Evolutionary conservation across 2,329 filamentous ascomycete species (phyloP).

Genomic region (Neoascochyta sp.): DNA sequence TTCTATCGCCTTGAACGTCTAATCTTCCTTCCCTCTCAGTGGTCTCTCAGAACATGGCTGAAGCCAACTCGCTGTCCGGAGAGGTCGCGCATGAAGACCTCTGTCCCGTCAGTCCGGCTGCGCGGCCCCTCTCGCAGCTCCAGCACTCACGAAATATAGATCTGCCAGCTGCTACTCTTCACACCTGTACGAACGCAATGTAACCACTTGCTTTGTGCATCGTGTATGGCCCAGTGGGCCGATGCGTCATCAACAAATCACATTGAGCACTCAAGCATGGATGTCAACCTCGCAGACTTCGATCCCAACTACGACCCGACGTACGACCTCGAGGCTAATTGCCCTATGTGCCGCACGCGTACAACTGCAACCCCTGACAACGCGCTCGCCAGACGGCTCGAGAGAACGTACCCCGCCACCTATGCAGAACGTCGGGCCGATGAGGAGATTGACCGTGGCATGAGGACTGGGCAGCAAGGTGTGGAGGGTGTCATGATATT

Average conservation of each 20-base stretch:
- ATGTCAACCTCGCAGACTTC: constrained; percentile 41
- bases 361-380: constrained; percentile 36
- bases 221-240: constrained; percentile 48
- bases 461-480: constrained; percentile 18
- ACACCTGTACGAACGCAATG: constrained; percentile 44
- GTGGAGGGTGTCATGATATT: constrained; percentile 44
- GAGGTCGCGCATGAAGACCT: constrained; percentile 41
- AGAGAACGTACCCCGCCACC: constrained; percentile 33
- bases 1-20: no score
- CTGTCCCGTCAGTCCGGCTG: constrained; percentile 32
- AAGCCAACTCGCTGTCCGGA: constrained; percentile 9
- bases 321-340: constrained; percentile 40
- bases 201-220: constrained; percentile 43
- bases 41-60: no score
- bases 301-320: constrained; percentile 30
- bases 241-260: constrained; percentile 37
- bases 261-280: constrained; percentile 38
- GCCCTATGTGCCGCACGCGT: constrained; percentile 46
- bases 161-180: constrained; percentile 45
- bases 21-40: no score
- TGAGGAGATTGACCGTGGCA: constrained; percentile 26
- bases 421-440: constrained; percentile 39
- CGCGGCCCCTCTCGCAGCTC: not conserved
- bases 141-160: constrained; percentile 12
- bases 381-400: constrained; percentile 24